Evolutionary conservation across 371 early-diverging fungal species (phyloP).

Genomic region (Batkoa obscura): DNA sequence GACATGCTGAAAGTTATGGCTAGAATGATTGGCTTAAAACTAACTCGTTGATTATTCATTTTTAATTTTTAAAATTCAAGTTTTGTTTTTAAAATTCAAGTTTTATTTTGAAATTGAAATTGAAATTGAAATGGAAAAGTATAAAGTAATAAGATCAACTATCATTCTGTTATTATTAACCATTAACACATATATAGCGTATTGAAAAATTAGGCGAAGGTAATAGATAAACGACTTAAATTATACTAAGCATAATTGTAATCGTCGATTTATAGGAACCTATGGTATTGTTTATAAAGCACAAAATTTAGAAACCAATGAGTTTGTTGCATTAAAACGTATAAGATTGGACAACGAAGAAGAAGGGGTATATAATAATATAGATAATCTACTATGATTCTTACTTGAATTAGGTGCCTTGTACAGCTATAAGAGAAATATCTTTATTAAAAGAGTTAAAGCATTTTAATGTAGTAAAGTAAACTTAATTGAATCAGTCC

Average conservation of each 20-base stretch:
- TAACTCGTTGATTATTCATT: too few species aligned
- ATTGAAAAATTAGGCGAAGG: conserved; percentile 85
- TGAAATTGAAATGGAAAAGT: conserved; percentile 40
- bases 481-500: conserved; percentile 4
- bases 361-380: conserved; percentile 48
- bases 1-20: too few species aligned
- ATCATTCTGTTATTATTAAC: not conserved
- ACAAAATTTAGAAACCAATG: conserved; percentile 74
- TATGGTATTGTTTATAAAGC: conserved; percentile 97
- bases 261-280: conserved; percentile 31
- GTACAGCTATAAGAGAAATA: conserved; percentile 97
- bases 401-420: conserved; percentile 45
- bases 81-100: too few species aligned
- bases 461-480: conserved; percentile 89
- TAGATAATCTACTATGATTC: not conserved
- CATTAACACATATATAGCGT: conserved; percentile 31
- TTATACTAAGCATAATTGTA: not conserved
- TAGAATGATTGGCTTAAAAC: too few species aligned
- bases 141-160: conserved; percentile 30
- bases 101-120: not conserved
- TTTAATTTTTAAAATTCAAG: too few species aligned
- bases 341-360: conserved; percentile 92
- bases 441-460: conserved; percentile 84
- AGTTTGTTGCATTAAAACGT: conserved; percentile 95
- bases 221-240: conserved; percentile 10